Conservation (phyloP, 2,329 filamentous ascomycete species). For the Phyllosticta ampelicida region DNA sequence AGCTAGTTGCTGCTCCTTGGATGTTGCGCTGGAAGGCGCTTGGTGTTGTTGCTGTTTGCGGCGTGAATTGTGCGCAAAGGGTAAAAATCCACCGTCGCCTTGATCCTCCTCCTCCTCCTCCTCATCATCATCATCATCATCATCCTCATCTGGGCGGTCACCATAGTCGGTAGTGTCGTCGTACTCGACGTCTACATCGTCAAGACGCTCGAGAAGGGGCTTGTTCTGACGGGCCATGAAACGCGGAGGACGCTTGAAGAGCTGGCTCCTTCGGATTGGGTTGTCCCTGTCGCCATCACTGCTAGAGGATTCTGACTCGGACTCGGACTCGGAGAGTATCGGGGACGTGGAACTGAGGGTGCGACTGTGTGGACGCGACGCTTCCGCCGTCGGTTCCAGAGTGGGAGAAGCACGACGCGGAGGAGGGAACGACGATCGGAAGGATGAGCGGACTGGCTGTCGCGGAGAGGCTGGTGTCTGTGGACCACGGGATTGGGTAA, state of each 20-base stretch:
- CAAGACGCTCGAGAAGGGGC: constrained; percentile 17
- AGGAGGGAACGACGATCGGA: constrained; percentile 17
- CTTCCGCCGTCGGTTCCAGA: constrained; percentile 13
- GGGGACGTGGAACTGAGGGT: constrained; percentile 19
- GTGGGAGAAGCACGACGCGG: constrained; percentile 9
- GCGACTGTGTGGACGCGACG: constrained; percentile 17
- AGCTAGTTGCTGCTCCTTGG: background rate
- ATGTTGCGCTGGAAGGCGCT: background rate
- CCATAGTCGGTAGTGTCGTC: constrained; percentile 23
- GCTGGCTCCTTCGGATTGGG: constrained; percentile 32
- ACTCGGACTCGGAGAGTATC: constrained; percentile 16
- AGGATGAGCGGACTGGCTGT: constrained; percentile 18
- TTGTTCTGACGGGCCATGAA: constrained; percentile 22
- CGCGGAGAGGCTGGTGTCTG: constrained; percentile 17
- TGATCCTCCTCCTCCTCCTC: constrained; percentile 44
- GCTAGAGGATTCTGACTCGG: constrained; percentile 19
- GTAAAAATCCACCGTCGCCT: constrained; percentile 31
- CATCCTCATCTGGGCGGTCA: constrained; percentile 15
- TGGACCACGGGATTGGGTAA: constrained; percentile 24
- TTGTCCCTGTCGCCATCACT: constrained; percentile 25
- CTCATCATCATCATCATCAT: too few relatives aligned
- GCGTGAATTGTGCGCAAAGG: constrained; percentile 28
- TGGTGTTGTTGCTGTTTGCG: background rate
- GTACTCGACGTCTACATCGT: constrained; percentile 6
- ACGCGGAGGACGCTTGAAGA: constrained; percentile 32